Conservation (phyloP, 306 rosid species). For the Malus sylvestris region DNA sequence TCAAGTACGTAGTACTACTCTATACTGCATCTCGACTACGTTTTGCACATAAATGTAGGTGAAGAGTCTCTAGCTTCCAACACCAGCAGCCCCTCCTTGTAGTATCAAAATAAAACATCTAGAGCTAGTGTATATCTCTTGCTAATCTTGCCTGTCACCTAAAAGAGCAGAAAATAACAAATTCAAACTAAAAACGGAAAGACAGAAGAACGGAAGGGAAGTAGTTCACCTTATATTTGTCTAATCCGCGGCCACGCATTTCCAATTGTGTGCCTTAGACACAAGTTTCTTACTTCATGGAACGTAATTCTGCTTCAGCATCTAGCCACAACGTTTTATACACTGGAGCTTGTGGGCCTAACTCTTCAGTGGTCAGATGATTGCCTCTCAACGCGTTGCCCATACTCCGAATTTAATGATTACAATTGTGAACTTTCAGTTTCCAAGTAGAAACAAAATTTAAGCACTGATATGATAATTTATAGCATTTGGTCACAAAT, state of each 20-base stretch:
- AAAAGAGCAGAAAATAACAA: not conserved
- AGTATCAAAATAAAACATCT: not conserved
- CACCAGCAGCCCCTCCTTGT: not conserved
- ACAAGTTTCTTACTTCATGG: slow-evolving; percentile 34
- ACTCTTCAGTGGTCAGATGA: slow-evolving; percentile 28
- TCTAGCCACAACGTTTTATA: slow-evolving; percentile 55
- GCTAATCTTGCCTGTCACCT: slow-evolving; percentile 8
- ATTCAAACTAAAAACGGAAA: not conserved
- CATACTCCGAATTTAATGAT: slow-evolving; percentile 30
- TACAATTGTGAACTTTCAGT: slow-evolving; percentile 9
- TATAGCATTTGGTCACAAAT: not conserved
- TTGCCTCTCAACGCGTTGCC: slow-evolving; percentile 29
- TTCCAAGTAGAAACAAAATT: not conserved
- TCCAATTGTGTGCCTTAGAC: slow-evolving; percentile 37
- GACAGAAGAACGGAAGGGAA: slow-evolving; percentile 4
- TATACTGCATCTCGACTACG: not conserved
- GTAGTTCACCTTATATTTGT: slow-evolving; percentile 25
- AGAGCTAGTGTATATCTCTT: not conserved
- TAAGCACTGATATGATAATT: slow-evolving; percentile 1
- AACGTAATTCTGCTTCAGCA: slow-evolving; percentile 52
- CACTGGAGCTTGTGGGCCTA: slow-evolving; percentile 37
- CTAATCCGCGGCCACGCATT: slow-evolving; percentile 27
- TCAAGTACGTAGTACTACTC: not conserved
- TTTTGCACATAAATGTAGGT: not conserved
- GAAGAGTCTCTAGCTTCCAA: not conserved